Evolutionary conservation across 148 eudicot genomes (phyloP), one percentile per base, ranked within the genome.

Genomic region (Diospyros lotus): DNA sequence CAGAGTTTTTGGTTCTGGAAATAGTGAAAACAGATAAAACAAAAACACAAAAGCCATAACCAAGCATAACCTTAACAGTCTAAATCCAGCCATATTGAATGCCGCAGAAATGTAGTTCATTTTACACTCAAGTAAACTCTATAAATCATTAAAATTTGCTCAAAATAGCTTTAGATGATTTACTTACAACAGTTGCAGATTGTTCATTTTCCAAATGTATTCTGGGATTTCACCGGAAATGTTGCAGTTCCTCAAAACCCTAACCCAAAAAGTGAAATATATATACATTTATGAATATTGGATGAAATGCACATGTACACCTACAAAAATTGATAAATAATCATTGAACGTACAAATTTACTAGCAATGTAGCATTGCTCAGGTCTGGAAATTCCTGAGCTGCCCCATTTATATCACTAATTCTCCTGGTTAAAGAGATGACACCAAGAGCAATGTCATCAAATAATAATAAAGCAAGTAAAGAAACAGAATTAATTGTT

Each of bases 161-260:
- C 62, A 39, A 18, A 58, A 62, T 61, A 61, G 14, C 44, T 73
- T 61, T 5, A 1, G 73, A 69, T 73, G 28, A 6, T 53, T 45
- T 73, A 87, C 97, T 91, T 81, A 91, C 97, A 91, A 75, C 84
- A 86, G 71, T 48, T 48, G 58, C 68, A 91, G 64, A 72, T 61
- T 9, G n/a, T 63, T 62, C 71, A 89, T 67, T 64, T 66, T 75
- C 93, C 93, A 91, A 9, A 91, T 12, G 66, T 86, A 87, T 43
- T 51, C 70, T 56, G 93, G 97, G 58, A 91, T 83, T 80, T 79
- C 85, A 74, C 97, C 97, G 69, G 84, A 65, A 60, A 91, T 78
- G 65, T 85, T 89, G 77, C 97, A 91, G 73, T 80, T 91, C 75
- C 91, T 89, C 74, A 91, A 80, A 63, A 91, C 80, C 80, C 97